These are phyloP conservation scores for Collariella sp. DNA, from an alignment of 495 filamentous ascomycete species.

Conservation along the genomic window DNA sequence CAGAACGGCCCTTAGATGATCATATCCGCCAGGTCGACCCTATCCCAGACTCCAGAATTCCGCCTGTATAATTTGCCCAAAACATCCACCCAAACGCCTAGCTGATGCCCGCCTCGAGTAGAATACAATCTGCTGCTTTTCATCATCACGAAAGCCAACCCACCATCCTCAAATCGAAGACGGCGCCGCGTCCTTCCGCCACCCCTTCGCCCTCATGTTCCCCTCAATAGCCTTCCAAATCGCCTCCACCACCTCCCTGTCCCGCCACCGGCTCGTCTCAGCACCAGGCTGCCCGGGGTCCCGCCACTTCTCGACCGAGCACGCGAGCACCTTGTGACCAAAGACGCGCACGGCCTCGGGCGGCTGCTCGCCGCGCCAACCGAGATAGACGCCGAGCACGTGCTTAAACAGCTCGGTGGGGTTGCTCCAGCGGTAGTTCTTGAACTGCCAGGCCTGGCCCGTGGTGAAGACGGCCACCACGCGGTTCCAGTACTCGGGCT, in stretches of 20 bases:
- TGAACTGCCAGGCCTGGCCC: conserved; percentile 97
- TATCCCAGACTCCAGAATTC: neutral
- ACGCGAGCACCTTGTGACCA: conserved; percentile 71
- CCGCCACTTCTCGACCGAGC: conserved; percentile 72
- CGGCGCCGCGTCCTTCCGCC: conserved; percentile 60
- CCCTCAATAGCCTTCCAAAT: conserved; percentile 89
- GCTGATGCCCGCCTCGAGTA: neutral
- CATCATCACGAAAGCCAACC: too few relatives aligned
- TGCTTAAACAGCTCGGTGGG: conserved; percentile 84
- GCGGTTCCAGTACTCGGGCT: conserved; percentile 93
- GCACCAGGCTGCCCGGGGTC: conserved; percentile 40
- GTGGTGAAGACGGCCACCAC: conserved; percentile 98
- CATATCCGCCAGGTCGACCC: neutral
- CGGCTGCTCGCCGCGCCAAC: conserved; percentile 77
- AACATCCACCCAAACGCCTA: conserved; percentile 5
- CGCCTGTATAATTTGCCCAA: neutral
- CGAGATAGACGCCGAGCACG: conserved; percentile 78
- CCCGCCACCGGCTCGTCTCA: conserved; percentile 68
- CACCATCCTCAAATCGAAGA: conserved; percentile 28
- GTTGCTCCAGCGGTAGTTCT: conserved; percentile 91
- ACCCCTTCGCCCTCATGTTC: conserved; percentile 77
- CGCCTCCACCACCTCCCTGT: conserved; percentile 85
- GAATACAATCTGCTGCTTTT: neutral
- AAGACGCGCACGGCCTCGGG: conserved; percentile 70
- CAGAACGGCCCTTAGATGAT: neutral